Conservation (phyloP, 2,329 filamentous ascomycete species). For the Penicillium sp. region DNA sequence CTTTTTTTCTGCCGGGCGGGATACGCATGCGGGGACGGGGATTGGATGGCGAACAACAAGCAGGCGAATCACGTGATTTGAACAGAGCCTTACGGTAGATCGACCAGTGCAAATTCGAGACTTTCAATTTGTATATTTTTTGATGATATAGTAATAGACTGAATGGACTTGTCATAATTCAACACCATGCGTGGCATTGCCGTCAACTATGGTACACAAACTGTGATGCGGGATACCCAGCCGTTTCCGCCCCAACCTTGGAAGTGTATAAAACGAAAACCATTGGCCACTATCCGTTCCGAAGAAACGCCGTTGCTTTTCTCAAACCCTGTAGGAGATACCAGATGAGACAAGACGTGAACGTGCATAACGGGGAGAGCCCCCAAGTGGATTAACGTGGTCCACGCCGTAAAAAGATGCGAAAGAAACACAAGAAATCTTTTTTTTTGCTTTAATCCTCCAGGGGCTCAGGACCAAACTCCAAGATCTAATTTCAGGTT, state of each 20-base stretch:
- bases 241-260: conserved; percentile 13
- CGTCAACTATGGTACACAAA: conserved; percentile 26
- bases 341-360: conserved; percentile 22
- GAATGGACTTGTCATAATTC: background rate
- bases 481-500: conserved; percentile 28
- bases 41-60: conserved; percentile 16
- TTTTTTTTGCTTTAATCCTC: conserved; percentile 4
- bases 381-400: conserved; percentile 12
- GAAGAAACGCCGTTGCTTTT: conserved; percentile 41
- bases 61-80: conserved; percentile 18
- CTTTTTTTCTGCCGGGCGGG: conserved; percentile 31
- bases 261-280: conserved; percentile 14
- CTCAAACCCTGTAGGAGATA: conserved; percentile 22
- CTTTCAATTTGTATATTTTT: background rate
- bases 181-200: conserved; percentile 16
- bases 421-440: conserved; percentile 9
- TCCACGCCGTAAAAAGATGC: conserved; percentile 24
- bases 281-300: conserved; percentile 21
- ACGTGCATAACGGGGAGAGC: conserved; percentile 20
- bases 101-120: background rate
- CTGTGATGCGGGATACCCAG: conserved; percentile 11
- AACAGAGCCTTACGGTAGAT: background rate
- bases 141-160: background rate
- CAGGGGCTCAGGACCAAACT: conserved; percentile 28
- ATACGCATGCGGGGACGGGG: conserved; percentile 19